Conservation (phyloP, 768 basidiomycete genomes). For the Naganishia randhawae region DNA sequence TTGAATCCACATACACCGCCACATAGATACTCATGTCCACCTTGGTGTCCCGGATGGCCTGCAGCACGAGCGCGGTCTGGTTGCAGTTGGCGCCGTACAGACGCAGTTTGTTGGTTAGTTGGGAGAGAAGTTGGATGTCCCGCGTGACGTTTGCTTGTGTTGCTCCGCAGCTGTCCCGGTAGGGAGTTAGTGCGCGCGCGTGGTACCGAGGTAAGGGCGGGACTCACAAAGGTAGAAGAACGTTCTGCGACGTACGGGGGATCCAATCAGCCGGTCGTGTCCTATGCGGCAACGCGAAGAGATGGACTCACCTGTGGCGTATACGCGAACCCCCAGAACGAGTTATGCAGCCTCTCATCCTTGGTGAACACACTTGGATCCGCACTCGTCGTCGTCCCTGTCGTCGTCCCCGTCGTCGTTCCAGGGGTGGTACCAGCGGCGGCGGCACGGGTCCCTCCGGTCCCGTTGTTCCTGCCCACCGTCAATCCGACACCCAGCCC, state of each 20-base stretch:
- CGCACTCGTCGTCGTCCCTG: constrained; percentile 49
- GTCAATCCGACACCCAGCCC: constrained; percentile 64
- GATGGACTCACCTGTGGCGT: constrained; percentile 57
- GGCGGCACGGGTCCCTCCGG: not conserved
- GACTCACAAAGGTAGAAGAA: constrained; percentile 30
- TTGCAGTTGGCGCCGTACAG: constrained; percentile 68
- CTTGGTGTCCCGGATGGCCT: constrained; percentile 85
- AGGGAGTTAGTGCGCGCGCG: no score
- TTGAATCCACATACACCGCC: constrained; percentile 57
- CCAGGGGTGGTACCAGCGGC: not conserved
- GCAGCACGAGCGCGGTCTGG: constrained; percentile 57
- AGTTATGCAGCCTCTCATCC: constrained; percentile 64
- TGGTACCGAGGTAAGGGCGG: not conserved
- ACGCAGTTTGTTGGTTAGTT: constrained; percentile 62
- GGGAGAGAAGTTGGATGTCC: constrained; percentile 64
- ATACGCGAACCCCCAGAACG: constrained; percentile 84
- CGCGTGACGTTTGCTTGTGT: constrained; percentile 45
- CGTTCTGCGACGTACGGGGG: no score
- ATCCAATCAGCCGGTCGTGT: no score
- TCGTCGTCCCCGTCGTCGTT: constrained; percentile 26
- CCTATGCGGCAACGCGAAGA: no score
- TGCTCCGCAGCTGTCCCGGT: constrained; percentile 39
- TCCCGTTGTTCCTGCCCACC: constrained; percentile 60
- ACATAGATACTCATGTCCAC: constrained; percentile 72
- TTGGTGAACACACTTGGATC: constrained; percentile 76